These are phyloP conservation scores for Linum tenue DNA, from an alignment of 345 rosid species.

Conservation along the genomic window DNA sequence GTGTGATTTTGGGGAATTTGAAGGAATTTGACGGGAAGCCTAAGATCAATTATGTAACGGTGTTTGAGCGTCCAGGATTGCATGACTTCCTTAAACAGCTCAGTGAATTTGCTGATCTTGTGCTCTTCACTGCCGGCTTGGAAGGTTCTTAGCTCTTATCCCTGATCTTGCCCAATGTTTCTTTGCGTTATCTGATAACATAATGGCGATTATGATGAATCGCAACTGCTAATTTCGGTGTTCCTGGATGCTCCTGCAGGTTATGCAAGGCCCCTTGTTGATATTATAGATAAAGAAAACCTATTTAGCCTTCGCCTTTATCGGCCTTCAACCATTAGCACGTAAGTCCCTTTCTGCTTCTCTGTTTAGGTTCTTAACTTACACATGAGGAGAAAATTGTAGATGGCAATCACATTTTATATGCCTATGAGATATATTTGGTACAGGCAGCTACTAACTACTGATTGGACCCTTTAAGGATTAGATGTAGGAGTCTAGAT, in stretches of 20 bases:
- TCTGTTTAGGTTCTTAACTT: background rate
- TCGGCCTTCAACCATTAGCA: conserved; percentile 18
- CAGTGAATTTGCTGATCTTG: conserved; percentile 70
- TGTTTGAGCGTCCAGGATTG: conserved; percentile 90
- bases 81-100: conserved; percentile 60
- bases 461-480: too few species aligned
- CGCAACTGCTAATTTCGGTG: background rate
- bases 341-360: conserved; percentile 3
- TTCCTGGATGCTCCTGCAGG: conserved; percentile 32
- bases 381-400: background rate
- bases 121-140: conserved; percentile 85
- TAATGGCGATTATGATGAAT: background rate
- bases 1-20: conserved; percentile 15
- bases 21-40: conserved; percentile 76
- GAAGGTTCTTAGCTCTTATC: conserved; percentile 38
- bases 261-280: conserved; percentile 93
- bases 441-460: background rate
- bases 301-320: conserved; percentile 9
- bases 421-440: background rate
- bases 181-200: background rate
- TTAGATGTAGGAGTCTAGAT: too few species aligned
- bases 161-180: too few species aligned
- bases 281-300: conserved; percentile 44
- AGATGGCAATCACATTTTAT: background rate
- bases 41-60: conserved; percentile 72